Conservation (phyloP, 345 rosid species). For the Angophora floribunda region DNA sequence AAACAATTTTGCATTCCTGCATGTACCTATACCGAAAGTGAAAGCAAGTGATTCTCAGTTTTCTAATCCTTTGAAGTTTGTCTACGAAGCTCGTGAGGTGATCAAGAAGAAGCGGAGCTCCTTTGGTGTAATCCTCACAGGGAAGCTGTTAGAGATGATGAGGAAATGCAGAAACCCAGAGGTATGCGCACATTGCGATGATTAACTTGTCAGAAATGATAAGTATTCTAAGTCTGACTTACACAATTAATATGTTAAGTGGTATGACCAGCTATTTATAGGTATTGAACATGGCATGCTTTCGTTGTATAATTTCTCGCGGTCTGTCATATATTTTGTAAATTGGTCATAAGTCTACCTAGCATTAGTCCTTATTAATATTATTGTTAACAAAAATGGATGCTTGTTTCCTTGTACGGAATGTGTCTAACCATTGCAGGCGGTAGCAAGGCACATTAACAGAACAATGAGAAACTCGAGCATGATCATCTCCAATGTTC, state of each 20-base stretch:
- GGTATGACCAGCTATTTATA: too few relatives aligned
- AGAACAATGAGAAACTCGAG: too few relatives aligned
- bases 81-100: slow-evolving; percentile 1
- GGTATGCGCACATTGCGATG: background rate
- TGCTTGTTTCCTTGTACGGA: too few relatives aligned
- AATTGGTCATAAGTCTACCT: too few relatives aligned
- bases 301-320: too few relatives aligned
- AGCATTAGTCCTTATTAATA: too few relatives aligned
- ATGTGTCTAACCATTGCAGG: background rate
- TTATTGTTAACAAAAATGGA: too few relatives aligned
- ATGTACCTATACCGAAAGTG: slow-evolving; percentile 9
- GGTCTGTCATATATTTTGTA: too few relatives aligned
- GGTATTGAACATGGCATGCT: too few relatives aligned
- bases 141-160: slow-evolving; percentile 3
- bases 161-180: slow-evolving; percentile 20
- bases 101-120: slow-evolving; percentile 15
- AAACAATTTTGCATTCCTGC: slow-evolving; percentile 23
- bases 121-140: slow-evolving; percentile 10
- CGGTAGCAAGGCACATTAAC: too few relatives aligned
- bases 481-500: background rate
- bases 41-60: background rate
- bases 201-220: too few relatives aligned
- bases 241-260: background rate
- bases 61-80: slow-evolving; percentile 10
- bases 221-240: background rate